phyloP scores from a whole-genome alignment of 176 grass and related monocot genomes.

The Aechmea fasciata region DNA sequence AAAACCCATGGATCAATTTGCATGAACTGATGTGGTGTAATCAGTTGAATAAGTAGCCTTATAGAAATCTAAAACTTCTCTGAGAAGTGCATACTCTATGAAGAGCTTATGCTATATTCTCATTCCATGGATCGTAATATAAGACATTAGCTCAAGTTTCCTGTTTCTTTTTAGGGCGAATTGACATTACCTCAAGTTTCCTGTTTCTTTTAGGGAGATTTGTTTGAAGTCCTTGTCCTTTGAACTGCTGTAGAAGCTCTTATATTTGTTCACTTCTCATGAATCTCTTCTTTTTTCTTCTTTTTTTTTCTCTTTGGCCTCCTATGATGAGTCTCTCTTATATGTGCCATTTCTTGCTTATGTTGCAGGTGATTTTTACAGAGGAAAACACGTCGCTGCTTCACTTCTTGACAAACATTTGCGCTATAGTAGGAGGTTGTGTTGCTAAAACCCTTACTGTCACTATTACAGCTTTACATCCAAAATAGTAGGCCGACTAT shows the following conservation, averaged over 20 bases:
- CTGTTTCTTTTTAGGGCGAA: too few species aligned
- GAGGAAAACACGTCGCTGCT: conserved; percentile 89
- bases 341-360: neutral
- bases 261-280: neutral
- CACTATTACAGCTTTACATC: too few species aligned
- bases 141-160: too few species aligned
- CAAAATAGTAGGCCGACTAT: too few species aligned
- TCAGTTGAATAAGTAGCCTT: too few species aligned
- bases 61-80: too few species aligned
- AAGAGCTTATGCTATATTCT: too few species aligned
- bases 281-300: neutral
- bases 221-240: neutral
- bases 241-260: neutral
- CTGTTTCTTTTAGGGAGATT: neutral
- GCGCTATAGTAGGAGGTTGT: conserved; percentile 87
- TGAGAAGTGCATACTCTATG: too few species aligned
- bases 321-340: neutral
- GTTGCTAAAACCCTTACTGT: neutral
- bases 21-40: too few species aligned
- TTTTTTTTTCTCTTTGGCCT: neutral
- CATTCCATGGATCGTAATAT: too few species aligned
- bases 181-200: too few species aligned
- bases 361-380: conserved; percentile 79
- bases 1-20: too few species aligned
- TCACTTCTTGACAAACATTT: conserved; percentile 93